phyloP scores from a whole-genome alignment of 192 early-diverging fungal genomes.

The Backusella luteola region DNA sequence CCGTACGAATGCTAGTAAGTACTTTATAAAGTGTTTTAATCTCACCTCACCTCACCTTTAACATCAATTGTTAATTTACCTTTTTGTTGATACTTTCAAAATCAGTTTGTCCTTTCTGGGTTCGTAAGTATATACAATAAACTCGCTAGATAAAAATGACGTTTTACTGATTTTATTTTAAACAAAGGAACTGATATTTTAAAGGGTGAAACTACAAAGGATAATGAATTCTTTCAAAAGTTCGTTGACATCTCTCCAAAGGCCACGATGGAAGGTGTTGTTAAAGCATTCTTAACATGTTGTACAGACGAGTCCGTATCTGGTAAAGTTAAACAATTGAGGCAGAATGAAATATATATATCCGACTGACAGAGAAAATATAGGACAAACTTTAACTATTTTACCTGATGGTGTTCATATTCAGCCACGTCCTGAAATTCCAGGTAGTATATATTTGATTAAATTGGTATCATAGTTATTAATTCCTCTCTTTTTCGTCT shows the following conservation, averaged over 20 bases:
- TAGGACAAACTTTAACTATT: conserved; percentile 12
- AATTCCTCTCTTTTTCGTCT: not conserved
- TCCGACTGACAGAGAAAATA: not conserved
- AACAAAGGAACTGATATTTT: not conserved
- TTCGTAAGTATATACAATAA: conserved; percentile 9
- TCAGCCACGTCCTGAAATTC: not conserved
- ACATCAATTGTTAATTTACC: not conserved
- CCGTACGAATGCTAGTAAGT: conserved; percentile 20
- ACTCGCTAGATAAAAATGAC: not conserved
- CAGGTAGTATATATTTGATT: not conserved
- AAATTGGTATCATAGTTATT: not conserved
- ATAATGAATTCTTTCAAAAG: not conserved
- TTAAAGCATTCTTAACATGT: conserved; percentile 22
- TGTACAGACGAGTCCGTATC: conserved; percentile 3
- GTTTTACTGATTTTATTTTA: not conserved
- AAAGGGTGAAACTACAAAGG: not conserved
- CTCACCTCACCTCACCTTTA: too few species aligned
- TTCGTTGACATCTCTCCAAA: not conserved
- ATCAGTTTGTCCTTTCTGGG: conserved; percentile 30
- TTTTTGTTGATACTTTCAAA: not conserved
- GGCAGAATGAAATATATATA: not conserved
- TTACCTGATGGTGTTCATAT: conserved; percentile 8
- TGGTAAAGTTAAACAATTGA: conserved; percentile 1
- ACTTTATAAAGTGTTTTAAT: not conserved
- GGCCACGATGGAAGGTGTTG: conserved; percentile 22